Conservation (phyloP, 495 filamentous ascomycete species). For the Annulohypoxylon nitens region DNA sequence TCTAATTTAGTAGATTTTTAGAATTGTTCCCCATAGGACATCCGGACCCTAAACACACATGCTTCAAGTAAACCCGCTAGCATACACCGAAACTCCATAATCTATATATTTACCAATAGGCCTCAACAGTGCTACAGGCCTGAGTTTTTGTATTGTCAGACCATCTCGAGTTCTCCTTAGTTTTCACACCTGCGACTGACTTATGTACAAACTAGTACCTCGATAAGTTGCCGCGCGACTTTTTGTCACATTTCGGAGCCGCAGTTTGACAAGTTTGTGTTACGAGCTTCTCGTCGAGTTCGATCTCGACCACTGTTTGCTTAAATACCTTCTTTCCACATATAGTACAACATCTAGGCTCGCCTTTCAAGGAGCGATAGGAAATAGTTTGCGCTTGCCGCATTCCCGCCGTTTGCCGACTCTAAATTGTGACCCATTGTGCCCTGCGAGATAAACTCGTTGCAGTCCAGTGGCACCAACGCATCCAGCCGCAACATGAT, state of each 20-base stretch:
- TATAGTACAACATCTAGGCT: slow-evolving; percentile 2
- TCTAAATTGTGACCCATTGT: slow-evolving; percentile 6
- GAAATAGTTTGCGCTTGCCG: slow-evolving; percentile 5
- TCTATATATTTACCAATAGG: too few relatives aligned
- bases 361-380: neutral
- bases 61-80: neutral
- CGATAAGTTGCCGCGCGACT: neutral
- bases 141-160: too few relatives aligned
- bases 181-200: neutral
- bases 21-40: neutral
- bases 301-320: slow-evolving; percentile 22
- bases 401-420: slow-evolving; percentile 1
- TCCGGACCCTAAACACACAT: neutral
- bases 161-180: too few relatives aligned
- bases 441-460: neutral
- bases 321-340: neutral
- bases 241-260: neutral
- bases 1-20: neutral
- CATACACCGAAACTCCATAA: too few relatives aligned
- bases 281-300: slow-evolving; percentile 15
- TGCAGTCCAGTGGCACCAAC: neutral
- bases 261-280: neutral
- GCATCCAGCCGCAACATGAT: slow-evolving; percentile 19
- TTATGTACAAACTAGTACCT: neutral
- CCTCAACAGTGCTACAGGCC: too few relatives aligned